These are phyloP conservation scores for Solanum hybrid DNA, from an alignment of 305 asterid genomes.

Conservation along the genomic window DNA sequence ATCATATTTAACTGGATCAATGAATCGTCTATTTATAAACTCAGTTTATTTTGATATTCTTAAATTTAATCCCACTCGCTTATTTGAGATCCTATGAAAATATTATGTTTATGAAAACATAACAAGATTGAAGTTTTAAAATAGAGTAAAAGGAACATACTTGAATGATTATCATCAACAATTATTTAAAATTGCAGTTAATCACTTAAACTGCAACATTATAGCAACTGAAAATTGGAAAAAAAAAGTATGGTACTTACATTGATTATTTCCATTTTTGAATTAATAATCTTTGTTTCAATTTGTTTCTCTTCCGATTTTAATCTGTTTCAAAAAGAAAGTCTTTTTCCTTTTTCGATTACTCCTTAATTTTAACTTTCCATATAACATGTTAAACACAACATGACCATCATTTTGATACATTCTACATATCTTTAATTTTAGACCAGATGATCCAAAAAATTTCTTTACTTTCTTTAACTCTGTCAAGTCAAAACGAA, in stretches of 20 bases:
- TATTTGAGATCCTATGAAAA: neutral
- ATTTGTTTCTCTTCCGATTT: rapidly evolving
- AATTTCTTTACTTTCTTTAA: neutral
- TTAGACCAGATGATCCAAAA: neutral
- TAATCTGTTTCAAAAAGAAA: neutral
- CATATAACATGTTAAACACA: neutral
- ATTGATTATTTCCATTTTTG: neutral
- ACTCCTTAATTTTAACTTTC: neutral
- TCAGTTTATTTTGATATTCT: rapidly evolving
- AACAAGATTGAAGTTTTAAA: neutral
- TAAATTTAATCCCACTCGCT: neutral
- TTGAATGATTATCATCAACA: neutral
- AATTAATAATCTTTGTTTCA: neutral
- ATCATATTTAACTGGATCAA: neutral
- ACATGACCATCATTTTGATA: neutral
- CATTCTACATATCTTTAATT: neutral
- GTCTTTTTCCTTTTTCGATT: rapidly evolving
- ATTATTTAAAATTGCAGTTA: neutral
- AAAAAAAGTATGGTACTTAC: neutral
- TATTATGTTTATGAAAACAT: neutral
- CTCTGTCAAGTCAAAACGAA: neutral
- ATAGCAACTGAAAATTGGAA: neutral
- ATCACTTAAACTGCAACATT: neutral
- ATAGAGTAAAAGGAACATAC: neutral
- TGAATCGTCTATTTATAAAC: neutral